phyloP scores from a whole-genome alignment of 2,329 filamentous ascomycete species.

The Cytospora chrysosperma region DNA sequence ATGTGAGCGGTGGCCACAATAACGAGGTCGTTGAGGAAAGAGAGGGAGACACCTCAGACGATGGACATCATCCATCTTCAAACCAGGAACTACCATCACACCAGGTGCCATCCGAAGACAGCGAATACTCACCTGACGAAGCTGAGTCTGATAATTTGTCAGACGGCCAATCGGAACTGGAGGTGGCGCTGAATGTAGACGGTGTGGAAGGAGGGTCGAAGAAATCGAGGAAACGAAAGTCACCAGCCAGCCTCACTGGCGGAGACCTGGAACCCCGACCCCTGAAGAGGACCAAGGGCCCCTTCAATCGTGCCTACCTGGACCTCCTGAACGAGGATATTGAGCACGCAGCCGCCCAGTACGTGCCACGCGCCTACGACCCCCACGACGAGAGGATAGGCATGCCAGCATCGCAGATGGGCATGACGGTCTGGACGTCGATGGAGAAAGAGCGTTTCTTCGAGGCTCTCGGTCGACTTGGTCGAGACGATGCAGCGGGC shows the following conservation, averaged over 20 bases:
- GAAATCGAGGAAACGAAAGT: slow-evolving; percentile 12
- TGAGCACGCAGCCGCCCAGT: slow-evolving; percentile 46
- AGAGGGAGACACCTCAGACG: neutral
- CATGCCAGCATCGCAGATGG: slow-evolving; percentile 58
- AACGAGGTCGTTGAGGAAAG: neutral
- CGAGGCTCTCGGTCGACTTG: slow-evolving; percentile 60
- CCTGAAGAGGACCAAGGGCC: slow-evolving; percentile 46
- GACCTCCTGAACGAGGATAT: slow-evolving; percentile 58
- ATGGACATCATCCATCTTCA: neutral
- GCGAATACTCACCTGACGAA: slow-evolving; percentile 9
- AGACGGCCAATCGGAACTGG: neutral
- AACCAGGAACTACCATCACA: slow-evolving; percentile 6
- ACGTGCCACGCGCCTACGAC: slow-evolving; percentile 29
- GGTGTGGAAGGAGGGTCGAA: no score
- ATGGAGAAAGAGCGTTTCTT: slow-evolving; percentile 73
- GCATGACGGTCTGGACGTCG: slow-evolving; percentile 67
- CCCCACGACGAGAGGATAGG: slow-evolving; percentile 28
- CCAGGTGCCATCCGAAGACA: neutral
- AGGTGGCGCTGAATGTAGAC: neutral
- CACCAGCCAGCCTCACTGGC: neutral
- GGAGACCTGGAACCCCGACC: slow-evolving; percentile 28
- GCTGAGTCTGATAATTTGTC: neutral
- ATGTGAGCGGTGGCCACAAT: neutral
- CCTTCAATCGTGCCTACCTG: slow-evolving; percentile 48
- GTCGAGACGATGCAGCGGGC: slow-evolving; percentile 58